Conservation (phyloP, 148 eudicot genomes). For the Camellia lanceoleosa region DNA sequence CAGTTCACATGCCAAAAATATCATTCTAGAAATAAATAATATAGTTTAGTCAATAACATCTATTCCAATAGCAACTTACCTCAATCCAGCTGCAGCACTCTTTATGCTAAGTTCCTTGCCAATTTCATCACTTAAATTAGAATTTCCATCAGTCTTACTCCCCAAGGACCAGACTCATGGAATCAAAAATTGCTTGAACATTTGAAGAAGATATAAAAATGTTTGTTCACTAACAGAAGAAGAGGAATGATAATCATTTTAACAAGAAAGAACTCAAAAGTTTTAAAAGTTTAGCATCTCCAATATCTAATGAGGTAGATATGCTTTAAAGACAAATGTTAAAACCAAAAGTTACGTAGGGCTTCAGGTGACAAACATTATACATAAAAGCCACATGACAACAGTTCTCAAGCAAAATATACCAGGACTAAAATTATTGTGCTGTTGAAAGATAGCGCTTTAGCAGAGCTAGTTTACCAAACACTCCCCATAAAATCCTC, state of each 20-base stretch:
- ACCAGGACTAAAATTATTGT: not conserved
- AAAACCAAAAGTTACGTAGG: not conserved
- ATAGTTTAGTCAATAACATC: not conserved
- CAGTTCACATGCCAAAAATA: not conserved
- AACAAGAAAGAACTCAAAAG: not conserved
- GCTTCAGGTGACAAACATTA: too few species aligned
- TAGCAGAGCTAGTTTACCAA: constrained; percentile 43
- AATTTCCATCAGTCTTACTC: constrained; percentile 70
- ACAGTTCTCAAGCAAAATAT: constrained; percentile 1
- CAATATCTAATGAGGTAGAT: not conserved
- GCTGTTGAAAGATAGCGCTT: constrained; percentile 1
- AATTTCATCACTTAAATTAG: constrained; percentile 62
- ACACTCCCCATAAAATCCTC: constrained; percentile 89
- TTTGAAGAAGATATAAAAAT: not conserved
- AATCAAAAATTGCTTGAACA: constrained; percentile 5
- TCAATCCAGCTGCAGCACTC: constrained; percentile 83
- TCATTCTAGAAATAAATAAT: not conserved
- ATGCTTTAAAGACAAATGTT: constrained; percentile 10
- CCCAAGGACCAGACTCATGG: constrained; percentile 40
- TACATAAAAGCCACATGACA: not conserved
- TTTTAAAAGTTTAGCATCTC: not conserved
- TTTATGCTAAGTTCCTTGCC: constrained; percentile 73
- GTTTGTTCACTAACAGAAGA: not conserved
- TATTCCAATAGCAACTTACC: constrained; percentile 38
- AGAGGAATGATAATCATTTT: not conserved